Percentiles rank a stretch among this genome's conserved stretches.
phyloP scores from a whole-genome alignment of 108 stramenopile species.

The Epithemia pelagica region DNA sequence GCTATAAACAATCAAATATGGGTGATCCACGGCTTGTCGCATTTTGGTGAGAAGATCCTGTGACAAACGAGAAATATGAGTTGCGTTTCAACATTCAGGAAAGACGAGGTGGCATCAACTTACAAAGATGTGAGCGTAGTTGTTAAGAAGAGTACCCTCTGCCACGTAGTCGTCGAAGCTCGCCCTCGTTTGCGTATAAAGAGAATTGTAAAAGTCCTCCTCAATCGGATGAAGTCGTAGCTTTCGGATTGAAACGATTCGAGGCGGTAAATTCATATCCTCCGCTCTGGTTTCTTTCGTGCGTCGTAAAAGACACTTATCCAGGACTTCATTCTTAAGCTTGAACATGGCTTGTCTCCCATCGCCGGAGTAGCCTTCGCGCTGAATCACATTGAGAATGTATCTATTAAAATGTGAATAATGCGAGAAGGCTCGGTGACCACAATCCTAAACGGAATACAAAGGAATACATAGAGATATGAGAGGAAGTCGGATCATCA shows the following conservation, averaged over 20 bases:
- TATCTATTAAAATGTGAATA: slow-evolving; percentile 91
- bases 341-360: slow-evolving; percentile 90
- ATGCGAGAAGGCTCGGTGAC: slow-evolving; percentile 87
- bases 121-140: slow-evolving; percentile 97
- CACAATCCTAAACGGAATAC: slow-evolving; percentile 77
- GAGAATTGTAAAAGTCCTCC: slow-evolving; percentile 96
- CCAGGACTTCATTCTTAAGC: slow-evolving; percentile 59
- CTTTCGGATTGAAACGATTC: slow-evolving; percentile 73
- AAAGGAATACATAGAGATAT: too few relatives aligned
- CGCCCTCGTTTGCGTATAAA: slow-evolving; percentile 95
- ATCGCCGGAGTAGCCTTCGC: slow-evolving; percentile 79
- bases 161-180: slow-evolving; percentile 92
- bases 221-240: slow-evolving; percentile 85
- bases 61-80: too few relatives aligned
- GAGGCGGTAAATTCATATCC: slow-evolving; percentile 94
- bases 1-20: slow-evolving; percentile 73
- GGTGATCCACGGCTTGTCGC: slow-evolving; percentile 97
- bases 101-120: slow-evolving; percentile 1
- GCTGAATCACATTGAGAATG: slow-evolving; percentile 93
- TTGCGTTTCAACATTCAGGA: background rate
- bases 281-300: slow-evolving; percentile 91
- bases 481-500: too few relatives aligned
- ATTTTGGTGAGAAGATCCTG: slow-evolving; percentile 85
- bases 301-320: slow-evolving; percentile 75
- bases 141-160: slow-evolving; percentile 92